Base-by-base conservation (phyloP, 2,329 filamentous ascomycete genomes). In the Fusarium equiseti region DNA sequence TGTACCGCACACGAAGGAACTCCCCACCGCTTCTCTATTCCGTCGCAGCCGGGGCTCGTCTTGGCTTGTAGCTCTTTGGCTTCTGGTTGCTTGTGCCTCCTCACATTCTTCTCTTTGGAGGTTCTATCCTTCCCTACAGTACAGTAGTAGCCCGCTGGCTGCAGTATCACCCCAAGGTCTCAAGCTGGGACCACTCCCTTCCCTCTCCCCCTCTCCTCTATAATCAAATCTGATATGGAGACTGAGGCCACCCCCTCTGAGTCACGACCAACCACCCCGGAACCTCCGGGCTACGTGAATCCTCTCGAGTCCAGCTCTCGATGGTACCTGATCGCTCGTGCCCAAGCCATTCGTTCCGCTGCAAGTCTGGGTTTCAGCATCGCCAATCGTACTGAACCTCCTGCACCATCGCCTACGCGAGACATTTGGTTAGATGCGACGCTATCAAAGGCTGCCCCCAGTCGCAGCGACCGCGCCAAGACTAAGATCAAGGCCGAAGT, bases 401-500 rank as follows among this genome's bases (percentile, higher is more conserved):
- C 79, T 13, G 80, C 81, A 4, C 81, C 81, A 5, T 75, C 77
- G 40, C 80, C 80, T 13, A 79, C 80, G 31, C 74, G 77, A 54
- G 80, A 80, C 20, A 74, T 85, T 22, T 84, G 78, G 73, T 76
- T 84, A 6, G 82, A 85, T 71, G 81, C 83, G 13, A 84, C 82
- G 12, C 70, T 84, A 10, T 71, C 73, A 48, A 80, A 82, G 7
- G 68, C 75, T 40, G 77, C 70, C 55, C 77, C 76, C 51, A 82
- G 79, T 31, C 76, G 74, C 31, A 75, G 77, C 29, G 68, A 71
- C 56, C 68, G 69, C 22, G 69, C 57, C 69, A 82, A 81, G 73
- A 82, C 70, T 26, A 75, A 74, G 62, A 75, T 84, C 74, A 81
- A 81, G 68, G 81, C 85, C 27, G 85, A 87, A 76, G 83, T 88